Evolutionary conservation across 768 basidiomycete genomes (phyloP).

Genomic region (Lactarius indigo): DNA sequence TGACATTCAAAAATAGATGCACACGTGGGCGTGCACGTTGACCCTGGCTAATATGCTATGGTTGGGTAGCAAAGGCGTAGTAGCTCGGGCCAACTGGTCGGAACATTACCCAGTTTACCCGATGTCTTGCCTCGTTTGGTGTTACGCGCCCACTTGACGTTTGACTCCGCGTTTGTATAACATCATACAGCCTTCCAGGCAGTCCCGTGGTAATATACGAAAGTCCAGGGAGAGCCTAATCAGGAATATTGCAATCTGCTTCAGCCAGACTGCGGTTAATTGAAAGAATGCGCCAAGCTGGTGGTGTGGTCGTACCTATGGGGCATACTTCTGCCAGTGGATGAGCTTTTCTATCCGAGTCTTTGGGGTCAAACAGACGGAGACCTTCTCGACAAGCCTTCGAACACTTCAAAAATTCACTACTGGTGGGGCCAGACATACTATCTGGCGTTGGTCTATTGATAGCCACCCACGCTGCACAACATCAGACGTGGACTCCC

Average conservation of each 20-base stretch:
- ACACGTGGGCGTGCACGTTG: constrained; percentile 11
- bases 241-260: constrained; percentile 48
- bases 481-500: too few species aligned
- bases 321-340: constrained; percentile 42
- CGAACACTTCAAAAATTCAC: too few species aligned
- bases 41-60: not conserved
- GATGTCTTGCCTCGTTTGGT: not conserved
- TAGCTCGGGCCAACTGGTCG: not conserved
- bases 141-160: not conserved
- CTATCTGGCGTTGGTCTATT: too few species aligned
- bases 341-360: too few species aligned
- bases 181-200: too few species aligned
- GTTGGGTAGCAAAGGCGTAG: not conserved
- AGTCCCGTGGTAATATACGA: too few species aligned
- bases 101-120: not conserved
- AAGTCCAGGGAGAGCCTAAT: constrained; percentile 66
- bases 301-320: constrained; percentile 41
- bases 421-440: not conserved
- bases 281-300: not conserved
- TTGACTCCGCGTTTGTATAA: too few species aligned
- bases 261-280: not conserved
- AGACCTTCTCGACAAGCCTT: constrained; percentile 53
- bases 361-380: constrained; percentile 28
- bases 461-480: too few species aligned
- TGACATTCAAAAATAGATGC: not conserved